phyloP scores from a whole-genome alignment of 371 early-diverging fungal genomes.

The Fennellomyces sp. region DNA sequence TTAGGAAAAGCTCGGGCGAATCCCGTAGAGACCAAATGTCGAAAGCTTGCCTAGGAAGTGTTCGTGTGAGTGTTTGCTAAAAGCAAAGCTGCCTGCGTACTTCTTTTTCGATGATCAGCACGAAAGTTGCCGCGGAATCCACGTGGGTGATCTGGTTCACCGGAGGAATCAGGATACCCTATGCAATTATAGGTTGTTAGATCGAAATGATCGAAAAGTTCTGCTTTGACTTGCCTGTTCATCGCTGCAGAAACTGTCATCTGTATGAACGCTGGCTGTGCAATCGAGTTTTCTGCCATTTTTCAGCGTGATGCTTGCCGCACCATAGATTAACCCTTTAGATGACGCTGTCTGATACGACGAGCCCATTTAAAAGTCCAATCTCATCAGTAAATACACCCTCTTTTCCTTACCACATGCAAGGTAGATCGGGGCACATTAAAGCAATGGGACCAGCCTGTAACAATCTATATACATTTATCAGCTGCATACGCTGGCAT shows the following conservation, averaged over 20 bases:
- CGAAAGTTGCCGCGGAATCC: constrained; percentile 32
- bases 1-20: constrained; percentile 24
- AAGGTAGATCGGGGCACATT: constrained; percentile 42
- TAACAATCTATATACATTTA: constrained; percentile 49
- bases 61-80: not conserved
- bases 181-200: too few relatives aligned
- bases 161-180: constrained; percentile 45
- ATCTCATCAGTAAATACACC: not conserved
- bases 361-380: not conserved
- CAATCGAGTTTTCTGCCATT: constrained; percentile 37
- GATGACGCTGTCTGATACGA: constrained; percentile 39
- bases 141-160: constrained; percentile 31
- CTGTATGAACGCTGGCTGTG: constrained; percentile 6
- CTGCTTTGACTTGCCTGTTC: constrained; percentile 26
- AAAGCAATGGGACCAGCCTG: constrained; percentile 34
- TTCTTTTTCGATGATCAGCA: constrained; percentile 52
- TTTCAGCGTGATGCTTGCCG: constrained; percentile 34
- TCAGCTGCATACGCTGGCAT: too few relatives aligned
- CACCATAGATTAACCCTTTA: constrained; percentile 46
- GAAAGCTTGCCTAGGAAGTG: constrained; percentile 42
- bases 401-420: constrained; percentile 35
- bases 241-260: constrained; percentile 14
- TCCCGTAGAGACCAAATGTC: constrained; percentile 37
- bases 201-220: too few relatives aligned
- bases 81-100: constrained; percentile 8